These are phyloP conservation scores for Mortierella antarctica DNA, from an alignment of 192 early-diverging fungal genomes.

Conservation along the genomic window DNA sequence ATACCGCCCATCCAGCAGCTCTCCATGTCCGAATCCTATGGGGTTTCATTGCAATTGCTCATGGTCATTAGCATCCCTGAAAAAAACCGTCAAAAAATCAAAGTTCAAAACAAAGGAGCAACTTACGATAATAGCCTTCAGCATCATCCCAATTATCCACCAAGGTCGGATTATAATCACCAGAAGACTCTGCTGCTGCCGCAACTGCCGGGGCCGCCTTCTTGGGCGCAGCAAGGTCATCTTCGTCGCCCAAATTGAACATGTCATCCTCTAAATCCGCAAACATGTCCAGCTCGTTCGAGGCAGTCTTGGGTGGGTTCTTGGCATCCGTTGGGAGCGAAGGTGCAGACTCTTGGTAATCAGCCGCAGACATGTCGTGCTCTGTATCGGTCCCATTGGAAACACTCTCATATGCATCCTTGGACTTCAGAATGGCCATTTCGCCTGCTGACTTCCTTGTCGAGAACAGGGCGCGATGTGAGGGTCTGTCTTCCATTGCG, in stretches of 20 bases:
- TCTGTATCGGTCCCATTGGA: constrained; percentile 51
- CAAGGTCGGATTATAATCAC: constrained; percentile 63
- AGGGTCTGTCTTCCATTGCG: constrained; percentile 73
- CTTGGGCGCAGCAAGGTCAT: constrained; percentile 14
- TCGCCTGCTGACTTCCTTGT: constrained; percentile 53
- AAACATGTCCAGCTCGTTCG: constrained; percentile 76
- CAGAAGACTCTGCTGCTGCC: constrained; percentile 28
- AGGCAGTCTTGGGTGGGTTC: constrained; percentile 20
- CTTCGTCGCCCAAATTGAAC: constrained; percentile 56
- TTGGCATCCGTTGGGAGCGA: constrained; percentile 22
- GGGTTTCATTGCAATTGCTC: not conserved
- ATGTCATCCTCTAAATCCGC: constrained; percentile 79
- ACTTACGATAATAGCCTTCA: constrained; percentile 97
- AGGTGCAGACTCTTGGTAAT: constrained; percentile 63
- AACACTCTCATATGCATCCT: constrained; percentile 61
- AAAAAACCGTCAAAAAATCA: not conserved
- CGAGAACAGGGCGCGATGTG: constrained; percentile 39
- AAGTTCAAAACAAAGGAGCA: not conserved
- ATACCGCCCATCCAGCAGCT: constrained; percentile 88
- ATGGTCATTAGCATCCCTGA: not conserved
- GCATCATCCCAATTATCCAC: constrained; percentile 96
- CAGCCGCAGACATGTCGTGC: constrained; percentile 74
- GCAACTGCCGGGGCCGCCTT: constrained; percentile 21
- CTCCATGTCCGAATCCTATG: constrained; percentile 81
- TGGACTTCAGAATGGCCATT: constrained; percentile 58